Evolutionary conservation across 2,329 filamentous ascomycete genomes (phyloP).

Genomic region (Sporothrix variecibatus): DNA sequence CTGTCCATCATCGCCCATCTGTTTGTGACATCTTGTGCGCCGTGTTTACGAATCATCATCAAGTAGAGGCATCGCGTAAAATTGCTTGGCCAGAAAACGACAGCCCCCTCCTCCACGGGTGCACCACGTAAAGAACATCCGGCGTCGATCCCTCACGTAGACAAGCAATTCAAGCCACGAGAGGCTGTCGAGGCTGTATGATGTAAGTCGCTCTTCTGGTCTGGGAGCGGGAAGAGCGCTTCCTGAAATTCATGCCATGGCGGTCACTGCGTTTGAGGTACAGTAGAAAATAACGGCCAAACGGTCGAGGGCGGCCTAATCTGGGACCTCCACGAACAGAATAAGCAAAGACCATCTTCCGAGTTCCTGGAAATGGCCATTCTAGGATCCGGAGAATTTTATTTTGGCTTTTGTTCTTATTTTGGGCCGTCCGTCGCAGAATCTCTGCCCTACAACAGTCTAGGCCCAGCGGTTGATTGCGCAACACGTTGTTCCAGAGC

Average conservation of each 20-base stretch:
- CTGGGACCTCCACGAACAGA: background rate
- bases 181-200: too few species aligned
- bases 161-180: background rate
- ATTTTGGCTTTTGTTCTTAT: background rate
- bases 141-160: conserved; percentile 13
- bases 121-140: background rate
- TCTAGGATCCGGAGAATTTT: conserved; percentile 3
- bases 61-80: background rate
- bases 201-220: background rate
- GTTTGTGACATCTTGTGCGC: conserved; percentile 1
- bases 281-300: background rate
- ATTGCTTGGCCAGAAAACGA: background rate
- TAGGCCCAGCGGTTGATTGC: background rate
- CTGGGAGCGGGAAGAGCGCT: background rate
- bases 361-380: conserved; percentile 11
- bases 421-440: background rate
- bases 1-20: conserved; percentile 2
- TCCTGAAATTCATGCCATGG: conserved; percentile 17
- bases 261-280: background rate
- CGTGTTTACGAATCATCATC: background rate
- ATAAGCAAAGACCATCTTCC: conserved; percentile 4
- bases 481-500: background rate
- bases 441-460: background rate
- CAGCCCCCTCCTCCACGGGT: background rate
- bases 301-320: background rate